Evolutionary conservation across 2,329 filamentous ascomycete genomes (phyloP), one percentile per base, ranked within the genome.

Genomic region (Purpureocillium lavendulum): DNA sequence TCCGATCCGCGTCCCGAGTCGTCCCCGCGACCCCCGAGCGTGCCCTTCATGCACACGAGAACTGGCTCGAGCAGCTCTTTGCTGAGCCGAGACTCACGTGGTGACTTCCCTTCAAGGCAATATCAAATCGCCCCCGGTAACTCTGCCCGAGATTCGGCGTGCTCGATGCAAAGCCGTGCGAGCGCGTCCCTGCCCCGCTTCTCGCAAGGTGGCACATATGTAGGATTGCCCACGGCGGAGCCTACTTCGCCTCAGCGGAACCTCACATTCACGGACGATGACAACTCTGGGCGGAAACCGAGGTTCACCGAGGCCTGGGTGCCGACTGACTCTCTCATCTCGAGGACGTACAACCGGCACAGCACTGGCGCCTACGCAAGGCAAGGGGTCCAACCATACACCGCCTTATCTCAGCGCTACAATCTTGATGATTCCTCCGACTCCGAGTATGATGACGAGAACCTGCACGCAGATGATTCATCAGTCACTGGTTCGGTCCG

Each of bases 41-140:
- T 95, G 36, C 81, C 88, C 0, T 96, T 94, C 60, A 76, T 85
- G 61, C 82, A 92, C 55, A 94, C 85, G 1, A 77, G 88, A 28
- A 71, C 67, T 13, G 67, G 74, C 35, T 86, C 80, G 3, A 71
- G 74, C 10, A 71, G 74, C 26, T 78, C 75, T 4, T 60, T 71
- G 35, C 64, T 64, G 17, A 73, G 70, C 30, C 67, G 68, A 36
- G 69, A 77, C 47, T 78, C 78, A 0, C 71, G 69, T 30, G 44
- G 64, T 41, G 67, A 80, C 48, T 64, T 78, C 11, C 72, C 77
- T 9, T 69, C 68, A 45, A 65, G 73, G 34, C 71, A 77, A 47
- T 73, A 78, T 47, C 73, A 79, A 50, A 59, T 71, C 44, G 46
- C 58, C 2, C 62, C 65, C 0, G 11, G 11, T 30, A 12, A 64